Evolutionary conservation across 768 basidiomycete species (phyloP).

Genomic region (Naganishia randhawae): DNA sequence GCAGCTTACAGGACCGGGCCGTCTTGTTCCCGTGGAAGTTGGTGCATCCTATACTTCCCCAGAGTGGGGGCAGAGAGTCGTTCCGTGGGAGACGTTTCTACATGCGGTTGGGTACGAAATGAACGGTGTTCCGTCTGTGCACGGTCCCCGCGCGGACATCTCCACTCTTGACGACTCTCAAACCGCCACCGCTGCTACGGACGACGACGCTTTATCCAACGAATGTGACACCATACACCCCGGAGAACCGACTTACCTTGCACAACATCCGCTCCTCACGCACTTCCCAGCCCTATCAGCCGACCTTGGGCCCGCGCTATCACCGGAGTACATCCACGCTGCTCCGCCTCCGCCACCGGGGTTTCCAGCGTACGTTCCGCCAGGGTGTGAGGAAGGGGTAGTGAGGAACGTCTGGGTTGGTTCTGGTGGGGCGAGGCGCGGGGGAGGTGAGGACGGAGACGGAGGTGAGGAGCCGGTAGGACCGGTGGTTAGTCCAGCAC

Average conservation of each 20-base stretch:
- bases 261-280: slow-evolving; percentile 77
- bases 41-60: slow-evolving; percentile 75
- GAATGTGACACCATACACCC: neutral
- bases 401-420: slow-evolving; percentile 50
- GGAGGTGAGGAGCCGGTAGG: neutral
- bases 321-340: slow-evolving; percentile 88
- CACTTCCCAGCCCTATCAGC: slow-evolving; percentile 75
- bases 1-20: slow-evolving; percentile 67
- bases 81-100: slow-evolving; percentile 75
- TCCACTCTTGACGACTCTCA: no score
- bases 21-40: slow-evolving; percentile 85
- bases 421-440: slow-evolving; percentile 53
- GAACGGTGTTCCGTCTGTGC: slow-evolving; percentile 11
- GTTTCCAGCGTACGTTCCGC: slow-evolving; percentile 61
- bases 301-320: slow-evolving; percentile 58
- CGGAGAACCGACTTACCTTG: slow-evolving; percentile 62
- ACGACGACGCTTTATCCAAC: neutral
- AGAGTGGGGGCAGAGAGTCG: slow-evolving; percentile 75
- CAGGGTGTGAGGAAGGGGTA: slow-evolving; percentile 57
- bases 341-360: slow-evolving; percentile 55
- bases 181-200: neutral
- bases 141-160: neutral
- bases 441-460: slow-evolving; percentile 18
- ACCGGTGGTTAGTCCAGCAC: slow-evolving; percentile 79
- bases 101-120: slow-evolving; percentile 48